phyloP scores from a whole-genome alignment of 1,284 basidiomycete genomes.

The Xerocomus amazonicus region DNA sequence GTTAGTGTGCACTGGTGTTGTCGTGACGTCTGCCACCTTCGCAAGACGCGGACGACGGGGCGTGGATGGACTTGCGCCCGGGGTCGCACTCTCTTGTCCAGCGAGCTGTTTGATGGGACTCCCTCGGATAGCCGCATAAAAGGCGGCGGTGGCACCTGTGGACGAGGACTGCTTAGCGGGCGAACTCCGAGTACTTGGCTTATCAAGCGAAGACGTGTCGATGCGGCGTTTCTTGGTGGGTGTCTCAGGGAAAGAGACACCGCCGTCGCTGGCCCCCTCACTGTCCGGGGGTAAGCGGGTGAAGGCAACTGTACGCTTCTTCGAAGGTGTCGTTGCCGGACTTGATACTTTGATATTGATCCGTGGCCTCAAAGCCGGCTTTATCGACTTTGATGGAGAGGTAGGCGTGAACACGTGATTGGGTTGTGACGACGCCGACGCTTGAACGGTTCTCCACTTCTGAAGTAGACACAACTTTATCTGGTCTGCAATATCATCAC shows the following conservation, averaged over 20 bases:
- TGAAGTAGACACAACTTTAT: conserved; percentile 16
- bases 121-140: conserved; percentile 18
- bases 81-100: not conserved
- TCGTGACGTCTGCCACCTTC: not conserved
- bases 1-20: not conserved
- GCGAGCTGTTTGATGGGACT: conserved; percentile 3
- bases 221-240: conserved; percentile 31
- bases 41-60: conserved; percentile 15
- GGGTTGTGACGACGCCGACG: conserved; percentile 1
- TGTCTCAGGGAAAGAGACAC: conserved; percentile 20
- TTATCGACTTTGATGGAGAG: conserved; percentile 21
- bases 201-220: conserved; percentile 10
- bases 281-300: not conserved
- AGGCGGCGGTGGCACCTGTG: conserved; percentile 14
- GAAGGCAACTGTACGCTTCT: conserved; percentile 24
- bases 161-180: conserved; percentile 8
- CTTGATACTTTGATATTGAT: not conserved
- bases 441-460: not conserved
- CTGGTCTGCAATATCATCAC: conserved; percentile 26
- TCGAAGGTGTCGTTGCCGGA: conserved; percentile 16
- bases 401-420: not conserved
- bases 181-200: conserved; percentile 7
- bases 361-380: conserved; percentile 12
- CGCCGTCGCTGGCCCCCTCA: not conserved
- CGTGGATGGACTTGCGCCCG: conserved; percentile 24